Base-by-base conservation (phyloP, 1,284 basidiomycete genomes). In the Puccinia polysora region DNA sequence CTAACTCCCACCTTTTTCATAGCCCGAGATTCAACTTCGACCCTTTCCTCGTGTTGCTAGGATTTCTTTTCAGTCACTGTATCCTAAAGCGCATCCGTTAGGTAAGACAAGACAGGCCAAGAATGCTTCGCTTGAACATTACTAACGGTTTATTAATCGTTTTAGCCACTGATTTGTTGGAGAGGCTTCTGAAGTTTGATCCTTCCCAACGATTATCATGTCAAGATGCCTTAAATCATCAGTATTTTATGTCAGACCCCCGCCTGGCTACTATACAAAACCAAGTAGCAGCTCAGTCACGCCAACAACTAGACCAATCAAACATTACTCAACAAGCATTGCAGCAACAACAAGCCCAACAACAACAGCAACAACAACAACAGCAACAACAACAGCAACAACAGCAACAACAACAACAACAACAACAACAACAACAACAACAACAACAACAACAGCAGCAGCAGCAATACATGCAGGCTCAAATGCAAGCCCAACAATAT, bases 131-230 rank as follows among this genome's bases (percentile, higher is more conserved):
- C 8, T 32, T 25, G 30, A 58, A 20, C 12, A 20, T 12, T 23
- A 20, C 50, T 65, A 23, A 65, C 47, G 25, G 12, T 3, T 25
- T 25, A n/a, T 18, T 47, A 25, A 14, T n/a, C 36, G 18, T 43
- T 36, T 58, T 23, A 65, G 95, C 95, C 14, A 86, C 97, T 77
- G 91, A 97, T 80, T 86, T 99, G 3, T 87, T 99, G 58, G 96
- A 98, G 80, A 87, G 89, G 74, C 86, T 98, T 52, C 86, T 99
- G 64, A 93, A 96, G 79, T 99, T 99, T 78, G 96, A 98, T 80
- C 96, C 96, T 0, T 85, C 88, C 34, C 89, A 94, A 78, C 88
- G 96, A 70, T 87, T 96, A 74, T 90, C 91, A 10, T 95, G 95
- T 30, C 88, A 89, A 34, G 91, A 96, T 65, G 94, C 96, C 0